These are phyloP conservation scores for Camelina sativa DNA, from an alignment of 345 rosid species.

Conservation along the genomic window DNA sequence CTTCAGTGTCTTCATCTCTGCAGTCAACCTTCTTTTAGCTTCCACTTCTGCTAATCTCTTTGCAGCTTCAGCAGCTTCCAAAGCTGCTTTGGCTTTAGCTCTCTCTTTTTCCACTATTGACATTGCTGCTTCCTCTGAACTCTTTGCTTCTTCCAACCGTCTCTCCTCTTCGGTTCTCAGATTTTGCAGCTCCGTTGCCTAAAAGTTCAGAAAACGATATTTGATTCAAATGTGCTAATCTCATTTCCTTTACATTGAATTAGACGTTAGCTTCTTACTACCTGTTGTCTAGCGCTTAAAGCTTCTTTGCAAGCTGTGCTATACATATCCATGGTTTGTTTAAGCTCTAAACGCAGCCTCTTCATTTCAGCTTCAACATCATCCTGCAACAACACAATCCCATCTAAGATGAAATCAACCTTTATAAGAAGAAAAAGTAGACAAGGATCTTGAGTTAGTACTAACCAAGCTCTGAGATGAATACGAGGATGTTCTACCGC, in stretches of 20 bases:
- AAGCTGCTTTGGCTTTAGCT: slow-evolving; percentile 64
- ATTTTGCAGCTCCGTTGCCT: slow-evolving; percentile 76
- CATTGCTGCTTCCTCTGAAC: slow-evolving; percentile 75
- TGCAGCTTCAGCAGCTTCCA: slow-evolving; percentile 81
- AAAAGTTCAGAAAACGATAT: background rate
- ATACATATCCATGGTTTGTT: slow-evolving; percentile 94
- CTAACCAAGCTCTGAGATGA: slow-evolving; percentile 67
- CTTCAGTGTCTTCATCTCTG: slow-evolving; percentile 54
- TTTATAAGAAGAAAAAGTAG: background rate
- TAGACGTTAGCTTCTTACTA: slow-evolving; percentile 22
- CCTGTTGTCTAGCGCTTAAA: slow-evolving; percentile 78
- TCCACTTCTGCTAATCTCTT: slow-evolving; percentile 67
- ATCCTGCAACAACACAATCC: slow-evolving; percentile 52
- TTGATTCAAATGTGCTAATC: background rate
- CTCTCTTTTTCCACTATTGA: slow-evolving; percentile 70
- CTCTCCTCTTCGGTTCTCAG: slow-evolving; percentile 72
- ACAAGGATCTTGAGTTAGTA: slow-evolving; percentile 11
- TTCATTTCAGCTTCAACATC: slow-evolving; percentile 90
- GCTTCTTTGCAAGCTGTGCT: slow-evolving; percentile 91
- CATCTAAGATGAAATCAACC: background rate
- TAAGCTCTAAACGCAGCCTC: slow-evolving; percentile 80
- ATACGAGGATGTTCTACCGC: slow-evolving; percentile 61
- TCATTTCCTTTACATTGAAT: background rate
- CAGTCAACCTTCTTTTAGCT: slow-evolving; percentile 55
- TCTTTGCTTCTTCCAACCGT: slow-evolving; percentile 66